Base-by-base conservation (phyloP, 768 basidiomycete genomes). In the Gautieria morchelliformis region DNA sequence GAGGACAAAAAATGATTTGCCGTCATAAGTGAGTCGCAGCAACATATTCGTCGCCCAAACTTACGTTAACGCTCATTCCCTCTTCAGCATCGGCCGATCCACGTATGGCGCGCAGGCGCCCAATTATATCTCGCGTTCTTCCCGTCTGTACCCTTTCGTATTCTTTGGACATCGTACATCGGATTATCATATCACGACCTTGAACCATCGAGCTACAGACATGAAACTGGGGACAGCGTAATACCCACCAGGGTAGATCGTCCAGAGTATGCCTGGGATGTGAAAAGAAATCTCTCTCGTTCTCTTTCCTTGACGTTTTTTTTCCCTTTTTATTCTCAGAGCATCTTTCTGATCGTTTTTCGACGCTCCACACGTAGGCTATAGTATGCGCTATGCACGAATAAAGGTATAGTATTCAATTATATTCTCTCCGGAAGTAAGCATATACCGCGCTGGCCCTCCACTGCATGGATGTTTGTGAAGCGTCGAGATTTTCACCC, bases 1-100 rank as follows among this genome's bases (percentile, higher is more conserved):
- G 27, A 39, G 56, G 37, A 57, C 56, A 12, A 40, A 50, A n/a
- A 49, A 47, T 30, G 45, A 50, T 33, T 57, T 57, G 20, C 46
- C 53, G 44, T 52, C 19, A 30, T 49, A 12, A 49, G 48, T 49
- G 24, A 49, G 24, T 17, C 24, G 27, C 27, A 27, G 24, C 30
- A 37, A 9, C 14, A 14, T 37, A 1, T 14, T 37, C 2, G 2
- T 2, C 14, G 35, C 35, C 10, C 35, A 37, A 37, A 14, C 35
- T 49, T 20, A 24, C 27, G 2, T 49, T 11, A 6, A n/a, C 24
- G 27, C 24, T 49, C 8, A 14, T 30, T 20, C 8, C 22, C 8
- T 20, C 32, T 1, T 49, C n/a, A 49, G 45, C 48, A 22, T 27
- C 17, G 2, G 15, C 48, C 24, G n/a, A 37, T 9, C 35, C 35